Conservation (phyloP, 805 yeast species). For the Yamadazyma philogaea region DNA sequence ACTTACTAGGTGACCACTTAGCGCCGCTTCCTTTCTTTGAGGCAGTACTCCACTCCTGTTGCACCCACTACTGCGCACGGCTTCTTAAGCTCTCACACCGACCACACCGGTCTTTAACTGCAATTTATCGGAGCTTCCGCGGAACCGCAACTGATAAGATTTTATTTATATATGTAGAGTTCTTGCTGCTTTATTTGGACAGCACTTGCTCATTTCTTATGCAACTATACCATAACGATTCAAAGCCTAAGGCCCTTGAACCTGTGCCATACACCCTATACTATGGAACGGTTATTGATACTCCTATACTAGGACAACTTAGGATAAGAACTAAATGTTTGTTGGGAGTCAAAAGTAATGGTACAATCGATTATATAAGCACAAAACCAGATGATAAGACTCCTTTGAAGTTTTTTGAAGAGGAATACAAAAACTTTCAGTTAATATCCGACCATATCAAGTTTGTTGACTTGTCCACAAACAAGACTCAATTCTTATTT, state of each 20-base stretch:
- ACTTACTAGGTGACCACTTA: no score
- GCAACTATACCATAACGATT: background rate
- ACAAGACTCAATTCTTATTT: conserved; percentile 55
- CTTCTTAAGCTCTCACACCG: background rate
- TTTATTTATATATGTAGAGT: background rate
- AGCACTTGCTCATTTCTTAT: no score
- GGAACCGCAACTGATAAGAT: conserved; percentile 2
- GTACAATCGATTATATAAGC: conserved; percentile 47
- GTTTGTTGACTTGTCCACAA: conserved; percentile 28
- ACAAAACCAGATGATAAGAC: conserved; percentile 8
- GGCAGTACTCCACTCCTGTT: no score
- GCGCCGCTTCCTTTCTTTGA: no score
- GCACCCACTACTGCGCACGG: no score
- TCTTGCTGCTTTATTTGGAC: background rate
- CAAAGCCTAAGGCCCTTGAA: background rate
- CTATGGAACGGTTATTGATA: conserved; percentile 71
- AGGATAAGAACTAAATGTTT: conserved; percentile 55
- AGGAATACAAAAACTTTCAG: conserved; percentile 8
- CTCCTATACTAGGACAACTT: conserved; percentile 57
- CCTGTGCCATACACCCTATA: conserved; percentile 43
- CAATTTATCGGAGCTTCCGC: conserved; percentile 7
- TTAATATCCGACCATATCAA: conserved; percentile 7
- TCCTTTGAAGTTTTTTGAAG: conserved; percentile 18
- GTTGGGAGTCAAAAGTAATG: conserved; percentile 59
- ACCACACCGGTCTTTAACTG: no score